These are phyloP conservation scores for Phytopythium helicoides DNA, from an alignment of 352 stramenopile genomes.

Conservation along the genomic window DNA sequence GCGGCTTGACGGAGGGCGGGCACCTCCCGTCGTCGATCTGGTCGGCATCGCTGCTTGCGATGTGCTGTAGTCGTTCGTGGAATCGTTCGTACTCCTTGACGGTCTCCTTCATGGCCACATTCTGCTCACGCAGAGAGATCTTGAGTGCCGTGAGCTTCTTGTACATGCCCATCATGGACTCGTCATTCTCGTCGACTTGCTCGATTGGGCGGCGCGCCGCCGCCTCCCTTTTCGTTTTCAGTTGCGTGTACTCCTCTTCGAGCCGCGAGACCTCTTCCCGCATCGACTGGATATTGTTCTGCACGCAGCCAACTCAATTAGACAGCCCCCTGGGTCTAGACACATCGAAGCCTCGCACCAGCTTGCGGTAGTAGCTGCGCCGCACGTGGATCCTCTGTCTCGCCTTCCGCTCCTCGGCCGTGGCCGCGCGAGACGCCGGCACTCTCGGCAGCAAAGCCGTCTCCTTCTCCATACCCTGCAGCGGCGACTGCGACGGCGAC, in stretches of 20 bases:
- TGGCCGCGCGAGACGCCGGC: conserved; percentile 13
- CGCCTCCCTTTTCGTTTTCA: conserved; percentile 15
- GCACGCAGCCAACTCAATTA: neutral
- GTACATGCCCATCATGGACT: conserved; percentile 1
- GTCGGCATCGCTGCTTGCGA: conserved; percentile 2
- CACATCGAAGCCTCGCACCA: conserved; percentile 10
- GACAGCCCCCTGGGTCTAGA: neutral
- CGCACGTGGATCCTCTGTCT: conserved; percentile 62
- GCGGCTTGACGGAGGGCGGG: conserved; percentile 1
- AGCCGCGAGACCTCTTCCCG: conserved; percentile 28
- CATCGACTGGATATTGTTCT: conserved; percentile 42
- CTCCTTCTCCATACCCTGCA: neutral
- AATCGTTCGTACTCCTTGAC: conserved; percentile 6
- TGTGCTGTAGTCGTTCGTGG: conserved; percentile 4
- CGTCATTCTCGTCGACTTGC: conserved; percentile 5
- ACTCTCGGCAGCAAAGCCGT: conserved; percentile 2
- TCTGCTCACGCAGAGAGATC: conserved; percentile 4
- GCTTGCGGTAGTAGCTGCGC: conserved; percentile 39
- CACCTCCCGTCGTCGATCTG: conserved; percentile 3
- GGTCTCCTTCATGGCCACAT: conserved; percentile 6
- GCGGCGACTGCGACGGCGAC: neutral
- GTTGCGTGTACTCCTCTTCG: conserved; percentile 31
- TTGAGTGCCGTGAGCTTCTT: conserved; percentile 5
- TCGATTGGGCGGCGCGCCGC: neutral
- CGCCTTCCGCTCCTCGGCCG: conserved; percentile 38